A percentile compares a stretch with the other conserved stretches of the same genome.
phyloP scores from a whole-genome alignment of 495 filamentous ascomycete genomes.

The Neurospora sp. region DNA sequence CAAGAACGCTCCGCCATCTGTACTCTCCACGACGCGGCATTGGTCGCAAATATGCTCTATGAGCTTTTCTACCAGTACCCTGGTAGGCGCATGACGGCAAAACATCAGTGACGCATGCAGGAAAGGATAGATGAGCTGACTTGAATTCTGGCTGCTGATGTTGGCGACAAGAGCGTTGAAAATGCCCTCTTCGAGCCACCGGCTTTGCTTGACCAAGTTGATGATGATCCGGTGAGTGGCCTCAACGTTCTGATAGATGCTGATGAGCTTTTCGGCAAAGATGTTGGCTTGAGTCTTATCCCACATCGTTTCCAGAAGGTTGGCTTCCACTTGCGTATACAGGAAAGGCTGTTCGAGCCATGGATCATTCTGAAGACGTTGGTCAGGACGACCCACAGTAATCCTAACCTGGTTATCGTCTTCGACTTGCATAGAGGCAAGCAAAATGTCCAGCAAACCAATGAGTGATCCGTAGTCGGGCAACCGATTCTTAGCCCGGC shows the following conservation, averaged over 20 bases:
- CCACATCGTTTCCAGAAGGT: constrained; percentile 35
- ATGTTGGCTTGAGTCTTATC: constrained; percentile 26
- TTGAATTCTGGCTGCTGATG: constrained; percentile 25
- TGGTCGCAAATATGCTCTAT: constrained; percentile 27
- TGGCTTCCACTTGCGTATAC: constrained; percentile 30
- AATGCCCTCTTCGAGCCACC: constrained; percentile 24
- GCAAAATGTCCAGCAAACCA: constrained; percentile 41
- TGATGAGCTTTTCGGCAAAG: constrained; percentile 41
- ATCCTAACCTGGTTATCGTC: constrained; percentile 1
- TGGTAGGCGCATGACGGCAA: constrained; percentile 20
- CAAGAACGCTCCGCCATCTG: constrained; percentile 33
- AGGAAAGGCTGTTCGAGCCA: constrained; percentile 20
- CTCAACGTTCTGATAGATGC: constrained; percentile 36
- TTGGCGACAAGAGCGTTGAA: constrained; percentile 21
- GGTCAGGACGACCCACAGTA: neutral
- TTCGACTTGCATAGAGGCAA: constrained; percentile 32
- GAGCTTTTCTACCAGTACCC: constrained; percentile 19
- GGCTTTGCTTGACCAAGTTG: constrained; percentile 28
- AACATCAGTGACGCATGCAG: constrained; percentile 27
- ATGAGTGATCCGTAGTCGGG: constrained; percentile 44
- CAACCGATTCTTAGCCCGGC: constrained; percentile 40
- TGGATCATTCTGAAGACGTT: constrained; percentile 16
- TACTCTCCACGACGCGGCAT: constrained; percentile 28
- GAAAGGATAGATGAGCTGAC: constrained; percentile 25
- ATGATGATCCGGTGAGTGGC: constrained; percentile 35